These are phyloP conservation scores for Penicillium sp. DNA, from an alignment of 2,329 filamentous ascomycete species.

Conservation along the genomic window DNA sequence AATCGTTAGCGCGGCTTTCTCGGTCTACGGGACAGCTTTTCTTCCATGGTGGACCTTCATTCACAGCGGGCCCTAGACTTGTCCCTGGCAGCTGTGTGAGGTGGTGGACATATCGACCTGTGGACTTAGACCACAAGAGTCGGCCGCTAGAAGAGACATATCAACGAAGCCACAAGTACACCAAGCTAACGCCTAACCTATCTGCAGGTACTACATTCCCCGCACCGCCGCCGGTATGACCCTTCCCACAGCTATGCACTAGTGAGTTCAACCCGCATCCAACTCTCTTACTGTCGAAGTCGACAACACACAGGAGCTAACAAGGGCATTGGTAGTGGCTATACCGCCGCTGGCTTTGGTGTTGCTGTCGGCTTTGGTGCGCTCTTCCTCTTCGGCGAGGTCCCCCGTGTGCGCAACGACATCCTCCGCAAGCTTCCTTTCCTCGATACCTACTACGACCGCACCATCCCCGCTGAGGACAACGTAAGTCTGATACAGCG, in stretches of 20 bases:
- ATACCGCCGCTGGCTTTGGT: slow-evolving; percentile 54
- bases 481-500: slow-evolving; percentile 45
- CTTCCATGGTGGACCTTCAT: neutral
- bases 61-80: neutral
- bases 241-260: slow-evolving; percentile 39
- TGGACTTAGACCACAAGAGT: neutral
- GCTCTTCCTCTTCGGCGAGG: slow-evolving; percentile 62
- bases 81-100: neutral
- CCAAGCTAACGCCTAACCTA: slow-evolving; percentile 4
- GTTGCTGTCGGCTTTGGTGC: slow-evolving; percentile 56
- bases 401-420: slow-evolving; percentile 60
- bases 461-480: slow-evolving; percentile 60
- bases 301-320: slow-evolving; percentile 17
- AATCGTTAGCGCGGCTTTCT: neutral
- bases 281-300: neutral
- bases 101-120: neutral
- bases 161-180: neutral
- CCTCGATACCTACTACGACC: slow-evolving; percentile 55
- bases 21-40: neutral
- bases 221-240: slow-evolving; percentile 51
- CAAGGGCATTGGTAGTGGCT: slow-evolving; percentile 34
- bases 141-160: neutral
- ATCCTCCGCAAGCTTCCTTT: slow-evolving; percentile 60
- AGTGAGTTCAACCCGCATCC: slow-evolving; percentile 40
- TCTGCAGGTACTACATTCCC: slow-evolving; percentile 48